Evolutionary conservation across 345 rosid species (phyloP).

Genomic region (Aquilaria sinensis): DNA sequence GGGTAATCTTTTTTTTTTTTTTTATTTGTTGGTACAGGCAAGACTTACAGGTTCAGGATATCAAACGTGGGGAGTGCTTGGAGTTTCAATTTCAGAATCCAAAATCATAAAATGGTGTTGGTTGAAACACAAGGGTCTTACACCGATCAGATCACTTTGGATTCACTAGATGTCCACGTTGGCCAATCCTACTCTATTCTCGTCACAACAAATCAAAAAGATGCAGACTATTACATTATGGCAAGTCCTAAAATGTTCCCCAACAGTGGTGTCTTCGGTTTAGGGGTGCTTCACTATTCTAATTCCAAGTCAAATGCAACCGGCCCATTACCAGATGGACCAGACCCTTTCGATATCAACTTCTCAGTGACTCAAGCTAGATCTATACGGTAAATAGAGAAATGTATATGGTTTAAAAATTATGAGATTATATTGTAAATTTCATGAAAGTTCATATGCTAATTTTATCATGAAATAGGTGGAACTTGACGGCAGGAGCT

Average conservation of each 20-base stretch:
- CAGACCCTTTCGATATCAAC: conserved; percentile 29
- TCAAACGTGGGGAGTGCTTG: conserved; percentile 31
- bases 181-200: conserved; percentile 48
- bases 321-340: conserved; percentile 31
- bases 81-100: conserved; percentile 37
- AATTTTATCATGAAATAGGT: conserved; percentile 18
- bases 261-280: conserved; percentile 17
- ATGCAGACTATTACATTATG: conserved; percentile 34
- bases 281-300: conserved; percentile 34
- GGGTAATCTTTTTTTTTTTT: neutral
- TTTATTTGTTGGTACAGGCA: conserved; percentile 17
- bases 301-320: conserved; percentile 16
- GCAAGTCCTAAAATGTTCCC: conserved; percentile 30
- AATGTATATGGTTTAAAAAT: neutral
- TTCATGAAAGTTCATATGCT: no score
- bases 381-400: conserved; percentile 26
- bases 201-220: conserved; percentile 31
- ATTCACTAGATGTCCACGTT: conserved; percentile 36
- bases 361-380: conserved; percentile 37
- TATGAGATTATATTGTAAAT: neutral
- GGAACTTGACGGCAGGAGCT: conserved; percentile 59
- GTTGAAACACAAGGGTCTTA: conserved; percentile 52
- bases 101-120: conserved; percentile 34
- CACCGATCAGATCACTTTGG: conserved; percentile 27
- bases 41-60: conserved; percentile 38